Evolutionary conservation across 768 basidiomycete genomes (phyloP).

Genomic region (Nidula microcarpa): DNA sequence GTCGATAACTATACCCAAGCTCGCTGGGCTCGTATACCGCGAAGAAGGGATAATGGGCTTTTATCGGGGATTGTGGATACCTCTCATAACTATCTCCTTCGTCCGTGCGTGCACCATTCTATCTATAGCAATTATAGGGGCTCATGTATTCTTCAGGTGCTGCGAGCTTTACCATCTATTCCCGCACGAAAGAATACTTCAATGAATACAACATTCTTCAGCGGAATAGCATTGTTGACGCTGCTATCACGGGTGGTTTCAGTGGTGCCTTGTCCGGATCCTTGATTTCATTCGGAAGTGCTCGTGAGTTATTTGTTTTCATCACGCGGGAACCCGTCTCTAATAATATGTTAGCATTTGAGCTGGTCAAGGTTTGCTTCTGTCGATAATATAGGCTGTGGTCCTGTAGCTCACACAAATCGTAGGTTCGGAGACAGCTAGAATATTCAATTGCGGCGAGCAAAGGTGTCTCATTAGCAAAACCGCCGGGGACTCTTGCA

Average conservation of each 20-base stretch:
- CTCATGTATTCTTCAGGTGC: constrained; percentile 50
- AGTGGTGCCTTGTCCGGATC: constrained; percentile 89
- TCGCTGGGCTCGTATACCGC: constrained; percentile 70
- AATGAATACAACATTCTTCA: constrained; percentile 55
- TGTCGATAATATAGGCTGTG: too few relatives aligned
- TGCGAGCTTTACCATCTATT: constrained; percentile 90
- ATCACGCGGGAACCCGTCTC: background rate
- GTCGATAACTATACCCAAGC: constrained; percentile 66
- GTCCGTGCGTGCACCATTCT: constrained; percentile 65
- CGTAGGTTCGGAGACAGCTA: constrained; percentile 82
- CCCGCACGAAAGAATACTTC: constrained; percentile 74
- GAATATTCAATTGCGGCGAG: constrained; percentile 88
- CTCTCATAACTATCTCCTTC: constrained; percentile 92
- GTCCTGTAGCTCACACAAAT: too few relatives aligned
- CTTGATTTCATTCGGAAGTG: constrained; percentile 84
- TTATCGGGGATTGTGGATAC: constrained; percentile 89
- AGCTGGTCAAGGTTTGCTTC: constrained; percentile 80
- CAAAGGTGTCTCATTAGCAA: constrained; percentile 66
- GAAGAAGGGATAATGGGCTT: constrained; percentile 90
- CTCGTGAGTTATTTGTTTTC: constrained; percentile 56
- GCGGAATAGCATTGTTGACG: constrained; percentile 60
- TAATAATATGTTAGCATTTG: constrained; percentile 56
- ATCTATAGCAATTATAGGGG: background rate
- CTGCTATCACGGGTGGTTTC: constrained; percentile 73
- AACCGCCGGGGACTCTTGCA: constrained; percentile 74